Conservation (phyloP, 2,329 filamentous ascomycete species). For the Fusarium sarcochroum region DNA sequence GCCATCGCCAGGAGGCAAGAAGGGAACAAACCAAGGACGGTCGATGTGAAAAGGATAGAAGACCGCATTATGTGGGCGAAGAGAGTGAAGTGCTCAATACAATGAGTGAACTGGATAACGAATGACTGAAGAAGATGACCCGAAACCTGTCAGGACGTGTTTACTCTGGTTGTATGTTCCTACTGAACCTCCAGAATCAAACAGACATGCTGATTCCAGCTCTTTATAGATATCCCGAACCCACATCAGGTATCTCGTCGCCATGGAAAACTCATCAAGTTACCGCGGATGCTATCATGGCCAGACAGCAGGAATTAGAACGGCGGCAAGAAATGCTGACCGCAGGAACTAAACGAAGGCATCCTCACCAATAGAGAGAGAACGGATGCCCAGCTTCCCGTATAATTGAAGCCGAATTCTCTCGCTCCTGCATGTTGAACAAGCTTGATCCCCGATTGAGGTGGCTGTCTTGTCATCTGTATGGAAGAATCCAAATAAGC, state of each 20-base stretch:
- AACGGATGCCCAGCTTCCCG: not conserved
- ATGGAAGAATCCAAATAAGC: not conserved
- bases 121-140: not conserved
- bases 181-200: not conserved
- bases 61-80: not conserved
- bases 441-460: not conserved
- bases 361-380: constrained; percentile 3
- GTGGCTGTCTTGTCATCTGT: not conserved
- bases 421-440: not conserved
- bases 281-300: not conserved
- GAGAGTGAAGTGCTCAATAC: not conserved
- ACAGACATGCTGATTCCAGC: too few relatives aligned
- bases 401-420: not conserved
- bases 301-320: too few relatives aligned
- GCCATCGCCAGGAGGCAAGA: constrained; percentile 5
- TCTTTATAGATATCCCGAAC: not conserved
- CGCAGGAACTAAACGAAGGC: not conserved
- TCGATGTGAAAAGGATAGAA: not conserved
- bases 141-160: not conserved
- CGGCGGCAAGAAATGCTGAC: not conserved
- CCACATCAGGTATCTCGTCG: not conserved
- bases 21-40: not conserved
- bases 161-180: not conserved
- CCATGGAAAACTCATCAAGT: not conserved
- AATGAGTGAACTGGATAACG: not conserved